Evolutionary conservation across 805 yeast species (phyloP).

Genomic region (Candida nemodendra): DNA sequence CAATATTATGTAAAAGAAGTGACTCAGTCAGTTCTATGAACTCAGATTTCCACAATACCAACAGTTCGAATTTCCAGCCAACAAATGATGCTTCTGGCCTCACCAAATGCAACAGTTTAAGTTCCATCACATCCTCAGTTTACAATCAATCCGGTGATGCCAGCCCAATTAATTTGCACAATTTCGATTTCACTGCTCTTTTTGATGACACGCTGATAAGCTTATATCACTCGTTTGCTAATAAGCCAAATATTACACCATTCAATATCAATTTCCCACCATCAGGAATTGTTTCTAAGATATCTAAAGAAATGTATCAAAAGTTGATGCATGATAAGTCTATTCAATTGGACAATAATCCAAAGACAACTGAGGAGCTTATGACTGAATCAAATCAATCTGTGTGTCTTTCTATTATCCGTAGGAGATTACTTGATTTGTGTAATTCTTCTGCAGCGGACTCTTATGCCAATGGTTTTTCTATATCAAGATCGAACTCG

Average conservation of each 20-base stretch:
- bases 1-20: slow-evolving; percentile 14
- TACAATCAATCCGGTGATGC: slow-evolving; percentile 15
- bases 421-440: slow-evolving; percentile 33
- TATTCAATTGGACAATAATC: slow-evolving; percentile 26
- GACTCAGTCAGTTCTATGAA: slow-evolving; percentile 19
- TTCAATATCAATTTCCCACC: slow-evolving; percentile 67
- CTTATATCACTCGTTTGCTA: slow-evolving; percentile 47
- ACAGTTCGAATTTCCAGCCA: neutral
- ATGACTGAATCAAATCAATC: slow-evolving; percentile 23
- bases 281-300: slow-evolving; percentile 59
- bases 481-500: slow-evolving; percentile 30
- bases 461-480: slow-evolving; percentile 15
- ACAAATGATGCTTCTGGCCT: slow-evolving; percentile 7
- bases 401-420: slow-evolving; percentile 30
- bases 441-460: slow-evolving; percentile 25
- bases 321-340: slow-evolving; percentile 17
- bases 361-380: slow-evolving; percentile 28
- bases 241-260: slow-evolving; percentile 65
- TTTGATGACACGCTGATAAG: slow-evolving; percentile 47
- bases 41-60: slow-evolving; percentile 15
- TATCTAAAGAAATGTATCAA: slow-evolving; percentile 53
- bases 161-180: slow-evolving; percentile 22
- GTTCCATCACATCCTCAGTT: slow-evolving; percentile 23
- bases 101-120: slow-evolving; percentile 23
- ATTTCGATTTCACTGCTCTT: slow-evolving; percentile 32